Evolutionary conservation across 495 filamentous ascomycete species (phyloP).

Genomic region (Bathelium albidoporum): DNA sequence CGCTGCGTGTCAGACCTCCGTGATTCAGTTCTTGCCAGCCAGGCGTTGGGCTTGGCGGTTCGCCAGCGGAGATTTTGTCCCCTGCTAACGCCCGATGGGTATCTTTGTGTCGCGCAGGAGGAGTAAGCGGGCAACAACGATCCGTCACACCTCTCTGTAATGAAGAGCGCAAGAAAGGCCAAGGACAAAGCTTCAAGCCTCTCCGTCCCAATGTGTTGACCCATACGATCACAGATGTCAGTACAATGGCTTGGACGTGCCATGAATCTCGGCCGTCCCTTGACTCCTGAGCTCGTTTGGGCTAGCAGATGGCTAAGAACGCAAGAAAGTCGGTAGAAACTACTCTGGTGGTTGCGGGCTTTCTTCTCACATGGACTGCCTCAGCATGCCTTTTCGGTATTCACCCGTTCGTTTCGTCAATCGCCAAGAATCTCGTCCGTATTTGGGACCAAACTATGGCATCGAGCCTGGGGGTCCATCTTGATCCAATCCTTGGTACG

Average conservation of each 20-base stretch:
- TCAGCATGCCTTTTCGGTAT: background rate
- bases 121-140: no score
- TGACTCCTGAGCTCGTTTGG: background rate
- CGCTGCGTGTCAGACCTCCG: background rate
- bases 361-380: conserved; percentile 1
- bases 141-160: no score
- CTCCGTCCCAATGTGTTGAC: no score
- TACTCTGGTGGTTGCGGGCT: background rate
- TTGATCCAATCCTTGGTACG: background rate
- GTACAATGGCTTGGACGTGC: background rate
- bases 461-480: background rate
- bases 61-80: background rate
- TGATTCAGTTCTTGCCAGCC: background rate
- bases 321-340: background rate
- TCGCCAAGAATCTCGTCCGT: background rate
- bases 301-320: background rate
- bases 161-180: no score
- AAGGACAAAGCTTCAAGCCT: no score
- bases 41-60: background rate
- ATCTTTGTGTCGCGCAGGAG: background rate
- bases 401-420: conserved; percentile 2
- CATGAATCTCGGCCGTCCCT: background rate
- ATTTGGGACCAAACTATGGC: background rate
- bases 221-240: background rate
- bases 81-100: background rate